Evolutionary conservation across 495 filamentous ascomycete genomes (phyloP), one percentile per base, ranked within the genome.

Genomic region (Parathielavia hyrcaniae): DNA sequence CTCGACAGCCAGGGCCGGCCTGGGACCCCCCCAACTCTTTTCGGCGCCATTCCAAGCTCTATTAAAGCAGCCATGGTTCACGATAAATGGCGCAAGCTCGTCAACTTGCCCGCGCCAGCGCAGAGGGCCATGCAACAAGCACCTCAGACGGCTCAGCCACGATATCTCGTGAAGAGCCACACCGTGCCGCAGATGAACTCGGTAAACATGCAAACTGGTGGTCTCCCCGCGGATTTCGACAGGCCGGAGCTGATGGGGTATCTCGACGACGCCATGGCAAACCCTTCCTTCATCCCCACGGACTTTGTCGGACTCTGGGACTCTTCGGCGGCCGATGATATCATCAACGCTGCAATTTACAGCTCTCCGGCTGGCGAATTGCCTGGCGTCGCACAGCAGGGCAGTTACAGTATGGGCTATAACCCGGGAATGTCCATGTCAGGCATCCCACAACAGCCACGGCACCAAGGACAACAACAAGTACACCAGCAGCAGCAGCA

Each of bases 71-170:
- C 64, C 1, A 53, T 71, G 32, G 71, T 73, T 5, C 71, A 68
- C 19, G 70, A 77, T 2, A 69, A 69, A 8, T 79, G 77, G 76
- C 69, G 74, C 30, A 74, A 75, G 50, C 66, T 77, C 2, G 69
- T 77, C 40, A 70, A 73, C n/a, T 61, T 71, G n/a, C 71, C 70
- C 20, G 54, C 70, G 6, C 51, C 55, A 10, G 53, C 64, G n/a
- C 45, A 51, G 8, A 57, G 53, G 3, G 45, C 53, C 8, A 53
- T 50, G 0, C 38, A 50, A n/a, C 53, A 30, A 30, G 26, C 17
- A 2, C 47, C 49, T 32, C 65, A 57, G 36, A 48, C 53, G 34
- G 43, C 47, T 30, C 45, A 22, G 10, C 34, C 19, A 26, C 45
- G 39, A 49, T 44, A 20, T 23, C 52, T 19, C 39, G 32, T 10